Evolutionary conservation across 768 basidiomycete species (phyloP), one percentile per base, ranked within the genome.

Genomic region (Mycena sanguinolenta): DNA sequence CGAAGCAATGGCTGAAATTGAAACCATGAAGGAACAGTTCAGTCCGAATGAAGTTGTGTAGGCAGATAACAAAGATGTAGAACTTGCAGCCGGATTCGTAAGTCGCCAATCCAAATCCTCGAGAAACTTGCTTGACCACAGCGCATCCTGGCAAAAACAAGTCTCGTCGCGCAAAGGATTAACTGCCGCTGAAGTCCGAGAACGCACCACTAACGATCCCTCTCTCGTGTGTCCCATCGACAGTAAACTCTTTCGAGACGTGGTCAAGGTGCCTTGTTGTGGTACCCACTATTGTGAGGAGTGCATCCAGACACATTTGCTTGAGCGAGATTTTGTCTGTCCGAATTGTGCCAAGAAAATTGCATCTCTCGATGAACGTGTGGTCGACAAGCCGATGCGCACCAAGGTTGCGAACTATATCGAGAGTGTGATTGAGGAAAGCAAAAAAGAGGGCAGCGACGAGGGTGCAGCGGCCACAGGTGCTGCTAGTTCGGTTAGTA

Each of bases 11-110:
- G n/a, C n/a, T n/a, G n/a, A n/a, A n/a, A n/a, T n/a, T n/a, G n/a
- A n/a, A n/a, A n/a, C n/a, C n/a, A n/a, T n/a, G n/a, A n/a, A n/a
- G n/a, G n/a, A n/a, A n/a, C n/a, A n/a, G n/a, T n/a, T n/a, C n/a
- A n/a, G n/a, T n/a, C n/a, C n/a, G n/a, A n/a, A n/a, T n/a, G n/a
- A n/a, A n/a, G n/a, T n/a, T n/a, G n/a, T n/a, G n/a, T n/a, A n/a
- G n/a, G n/a, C n/a, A n/a, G n/a, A n/a, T n/a, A n/a, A n/a, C n/a
- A n/a, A n/a, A n/a, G n/a, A n/a, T n/a, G n/a, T n/a, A n/a, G n/a
- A n/a, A n/a, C n/a, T n/a, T n/a, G n/a, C 93, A 98, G 77, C 97
- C 98, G 0, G 98, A 99, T 82, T 88, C 90, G 97, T 98, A 82
- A 77, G 96, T 89, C 52, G 27, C n/a, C n/a, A n/a, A 58, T 53